phyloP scores from a whole-genome alignment of 805 yeast genomes.

The Metschnikowia gelsemii region DNA sequence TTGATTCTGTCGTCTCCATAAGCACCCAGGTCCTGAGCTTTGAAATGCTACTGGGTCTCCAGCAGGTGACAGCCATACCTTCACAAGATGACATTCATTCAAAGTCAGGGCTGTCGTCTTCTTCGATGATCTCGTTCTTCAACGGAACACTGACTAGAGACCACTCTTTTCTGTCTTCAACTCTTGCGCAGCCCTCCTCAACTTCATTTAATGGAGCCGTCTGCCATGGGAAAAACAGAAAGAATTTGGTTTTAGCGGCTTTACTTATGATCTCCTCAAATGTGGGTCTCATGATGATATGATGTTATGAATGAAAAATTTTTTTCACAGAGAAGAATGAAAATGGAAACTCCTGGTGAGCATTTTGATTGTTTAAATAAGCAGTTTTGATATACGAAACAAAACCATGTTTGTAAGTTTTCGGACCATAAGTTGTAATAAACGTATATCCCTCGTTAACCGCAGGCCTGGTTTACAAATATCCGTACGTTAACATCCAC shows the following conservation, averaged over 20 bases:
- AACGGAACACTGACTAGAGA: slow-evolving; percentile 2
- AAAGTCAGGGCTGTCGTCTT: neutral
- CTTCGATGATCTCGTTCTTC: neutral
- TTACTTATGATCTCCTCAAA: neutral
- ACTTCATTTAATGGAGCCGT: slow-evolving; percentile 2
- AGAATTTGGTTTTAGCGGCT: neutral
- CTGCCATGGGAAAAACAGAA: neutral
- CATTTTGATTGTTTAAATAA: too few relatives aligned
- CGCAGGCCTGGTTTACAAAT: too few relatives aligned
- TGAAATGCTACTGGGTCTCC: slow-evolving; percentile 19
- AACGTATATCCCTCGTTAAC: too few relatives aligned
- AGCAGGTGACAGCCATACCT: slow-evolving; percentile 13
- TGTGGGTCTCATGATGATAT: neutral
- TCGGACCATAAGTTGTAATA: too few relatives aligned
- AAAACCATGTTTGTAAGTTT: too few relatives aligned
- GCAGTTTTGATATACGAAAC: too few relatives aligned
- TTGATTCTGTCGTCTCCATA: slow-evolving; percentile 13
- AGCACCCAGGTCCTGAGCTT: slow-evolving; percentile 10
- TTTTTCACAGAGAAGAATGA: too few relatives aligned
- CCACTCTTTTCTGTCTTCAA: neutral
- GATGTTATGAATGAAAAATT: too few relatives aligned
- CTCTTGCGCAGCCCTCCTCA: neutral
- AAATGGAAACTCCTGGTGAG: too few relatives aligned
- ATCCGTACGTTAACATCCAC: too few relatives aligned
- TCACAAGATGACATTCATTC: slow-evolving; percentile 3